A percentile compares a stretch with the other conserved stretches of the same genome.
These are phyloP conservation scores for Ceratocystiopsis brevicomis DNA, from an alignment of 2,329 filamentous ascomycete genomes.

Conservation along the genomic window DNA sequence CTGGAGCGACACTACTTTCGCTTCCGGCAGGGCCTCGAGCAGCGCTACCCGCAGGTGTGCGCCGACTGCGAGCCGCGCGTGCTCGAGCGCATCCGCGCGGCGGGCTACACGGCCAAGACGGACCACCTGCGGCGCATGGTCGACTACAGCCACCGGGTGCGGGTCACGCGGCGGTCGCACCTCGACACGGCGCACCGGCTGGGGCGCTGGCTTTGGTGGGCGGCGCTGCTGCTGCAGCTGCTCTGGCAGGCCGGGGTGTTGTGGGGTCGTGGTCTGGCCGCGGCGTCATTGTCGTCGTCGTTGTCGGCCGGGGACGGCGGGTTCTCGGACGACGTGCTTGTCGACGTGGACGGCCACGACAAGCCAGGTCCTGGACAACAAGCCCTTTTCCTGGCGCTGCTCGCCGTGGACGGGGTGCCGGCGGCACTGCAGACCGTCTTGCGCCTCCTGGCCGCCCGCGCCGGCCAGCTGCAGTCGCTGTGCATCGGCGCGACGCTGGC, in stretches of 20 bases:
- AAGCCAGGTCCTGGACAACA: too few relatives aligned
- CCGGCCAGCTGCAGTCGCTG: constrained; percentile 8
- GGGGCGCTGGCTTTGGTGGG: constrained; percentile 29
- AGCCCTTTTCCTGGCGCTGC: too few relatives aligned
- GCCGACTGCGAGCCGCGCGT: constrained; percentile 59
- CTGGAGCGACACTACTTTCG: constrained; percentile 50
- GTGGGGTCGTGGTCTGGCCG: neutral
- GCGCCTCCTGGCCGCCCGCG: constrained; percentile 20
- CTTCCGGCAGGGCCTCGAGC: constrained; percentile 56
- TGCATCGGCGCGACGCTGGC: constrained; percentile 7
- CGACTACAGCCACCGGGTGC: constrained; percentile 37
- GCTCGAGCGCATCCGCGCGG: constrained; percentile 45
- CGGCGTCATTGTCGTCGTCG: constrained; percentile 7
- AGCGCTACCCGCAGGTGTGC: constrained; percentile 79
- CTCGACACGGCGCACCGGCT: constrained; percentile 24
- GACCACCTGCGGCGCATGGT: constrained; percentile 61
- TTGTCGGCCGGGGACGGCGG: constrained; percentile 12
- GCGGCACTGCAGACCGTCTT: constrained; percentile 16
- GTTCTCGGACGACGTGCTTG: too few relatives aligned
- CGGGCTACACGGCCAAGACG: constrained; percentile 68
- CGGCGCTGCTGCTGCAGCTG: constrained; percentile 26
- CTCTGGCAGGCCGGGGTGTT: constrained; percentile 25
- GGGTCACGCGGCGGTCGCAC: constrained; percentile 19
- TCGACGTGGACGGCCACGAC: too few relatives aligned
- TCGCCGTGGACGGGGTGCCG: neutral